phyloP scores from a whole-genome alignment of 495 filamentous ascomycete species.

The Corynascus novoguineensis region DNA sequence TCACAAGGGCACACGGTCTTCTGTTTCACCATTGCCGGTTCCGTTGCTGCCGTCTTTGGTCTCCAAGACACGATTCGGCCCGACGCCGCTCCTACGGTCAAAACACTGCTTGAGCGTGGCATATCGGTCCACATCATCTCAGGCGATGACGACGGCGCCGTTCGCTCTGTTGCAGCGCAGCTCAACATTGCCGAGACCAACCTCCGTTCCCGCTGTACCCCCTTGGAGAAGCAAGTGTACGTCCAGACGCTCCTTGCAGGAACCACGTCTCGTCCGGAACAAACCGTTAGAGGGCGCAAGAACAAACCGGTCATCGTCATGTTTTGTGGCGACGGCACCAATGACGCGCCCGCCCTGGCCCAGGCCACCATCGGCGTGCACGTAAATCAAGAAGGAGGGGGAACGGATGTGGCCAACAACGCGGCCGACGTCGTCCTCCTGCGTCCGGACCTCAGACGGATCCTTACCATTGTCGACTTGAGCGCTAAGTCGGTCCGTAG shows the following conservation, averaged over 20 bases:
- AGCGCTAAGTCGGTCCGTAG: not conserved
- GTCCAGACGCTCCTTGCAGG: not conserved
- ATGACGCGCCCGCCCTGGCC: not conserved
- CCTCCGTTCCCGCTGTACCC: not conserved
- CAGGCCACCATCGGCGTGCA: not conserved
- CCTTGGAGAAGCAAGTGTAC: not conserved
- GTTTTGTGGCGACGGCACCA: conserved; percentile 1
- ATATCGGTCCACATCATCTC: conserved; percentile 2
- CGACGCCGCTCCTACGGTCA: not conserved
- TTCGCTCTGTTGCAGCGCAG: not conserved
- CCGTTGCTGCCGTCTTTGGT: not conserved
- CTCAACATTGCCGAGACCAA: not conserved
- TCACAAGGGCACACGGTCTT: not conserved
- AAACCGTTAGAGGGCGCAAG: not conserved
- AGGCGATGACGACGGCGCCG: conserved; percentile 1
- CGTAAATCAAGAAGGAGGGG: not conserved
- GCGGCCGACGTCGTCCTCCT: not conserved
- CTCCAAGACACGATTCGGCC: not conserved
- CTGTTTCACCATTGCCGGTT: not conserved
- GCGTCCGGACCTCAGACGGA: not conserved
- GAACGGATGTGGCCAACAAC: not conserved
- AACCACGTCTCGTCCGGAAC: not conserved
- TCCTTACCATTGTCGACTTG: not conserved
- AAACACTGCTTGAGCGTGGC: not conserved
- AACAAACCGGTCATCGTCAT: not conserved